phyloP scores from a whole-genome alignment of 139 green algal species.

The Diplosphaera chodatii region DNA sequence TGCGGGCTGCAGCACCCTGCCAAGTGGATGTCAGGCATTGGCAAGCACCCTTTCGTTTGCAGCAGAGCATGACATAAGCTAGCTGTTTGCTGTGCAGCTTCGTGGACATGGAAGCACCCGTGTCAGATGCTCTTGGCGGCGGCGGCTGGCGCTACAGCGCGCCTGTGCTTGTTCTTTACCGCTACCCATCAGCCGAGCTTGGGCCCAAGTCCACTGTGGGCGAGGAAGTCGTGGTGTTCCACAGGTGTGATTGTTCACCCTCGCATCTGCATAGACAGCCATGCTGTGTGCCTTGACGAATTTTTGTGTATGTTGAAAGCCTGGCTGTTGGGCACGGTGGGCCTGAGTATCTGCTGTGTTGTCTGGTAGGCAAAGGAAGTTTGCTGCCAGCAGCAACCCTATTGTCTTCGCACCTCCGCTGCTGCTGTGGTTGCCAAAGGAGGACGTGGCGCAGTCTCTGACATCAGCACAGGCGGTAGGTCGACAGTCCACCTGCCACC shows the following conservation, averaged over 20 bases:
- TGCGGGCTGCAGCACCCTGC: no score
- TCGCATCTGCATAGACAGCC: no score
- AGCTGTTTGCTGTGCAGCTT: background rate
- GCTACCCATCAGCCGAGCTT: conserved; percentile 2
- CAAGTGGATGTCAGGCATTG: no score
- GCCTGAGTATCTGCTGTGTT: background rate
- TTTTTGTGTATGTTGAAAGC: background rate
- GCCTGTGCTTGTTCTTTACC: conserved; percentile 12
- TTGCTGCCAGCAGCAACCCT: background rate
- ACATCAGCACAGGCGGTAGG: background rate
- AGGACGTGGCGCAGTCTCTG: conserved; percentile 7
- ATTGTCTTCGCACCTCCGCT: conserved; percentile 36
- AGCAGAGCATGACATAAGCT: no score
- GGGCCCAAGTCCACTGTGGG: background rate
- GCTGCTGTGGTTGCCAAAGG: conserved; percentile 33
- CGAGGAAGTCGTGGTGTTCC: conserved; percentile 13
- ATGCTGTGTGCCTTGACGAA: no score
- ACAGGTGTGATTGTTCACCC: conserved; percentile 7
- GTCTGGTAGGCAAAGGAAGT: background rate
- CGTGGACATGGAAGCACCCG: conserved; percentile 2
- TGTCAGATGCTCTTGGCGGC: background rate
- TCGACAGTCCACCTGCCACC: no score
- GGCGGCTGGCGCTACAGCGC: background rate
- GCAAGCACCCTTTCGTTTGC: no score
- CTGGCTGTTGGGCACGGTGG: background rate